Conservation (phyloP, 441 rosid genomes). For the Adansonia grandidieri region DNA sequence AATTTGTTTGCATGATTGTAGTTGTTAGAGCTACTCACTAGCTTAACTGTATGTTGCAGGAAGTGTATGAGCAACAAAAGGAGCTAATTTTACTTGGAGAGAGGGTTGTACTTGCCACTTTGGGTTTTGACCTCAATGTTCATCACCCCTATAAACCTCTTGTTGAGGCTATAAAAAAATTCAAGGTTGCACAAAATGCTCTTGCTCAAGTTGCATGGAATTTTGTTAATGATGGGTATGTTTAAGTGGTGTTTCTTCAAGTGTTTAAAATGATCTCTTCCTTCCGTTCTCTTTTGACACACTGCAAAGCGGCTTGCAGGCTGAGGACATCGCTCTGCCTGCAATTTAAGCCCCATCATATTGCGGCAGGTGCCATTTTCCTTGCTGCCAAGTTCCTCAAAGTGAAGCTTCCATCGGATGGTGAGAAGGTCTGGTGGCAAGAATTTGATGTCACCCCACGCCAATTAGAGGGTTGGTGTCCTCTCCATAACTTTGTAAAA, state of each 20-base stretch:
- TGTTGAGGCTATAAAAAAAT: conserved; percentile 92
- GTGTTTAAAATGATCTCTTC: conserved; percentile 35
- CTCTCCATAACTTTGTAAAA: conserved; percentile 33
- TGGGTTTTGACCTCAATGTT: conserved; percentile 67
- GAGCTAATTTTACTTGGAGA: too few species aligned
- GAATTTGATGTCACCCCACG: too few species aligned
- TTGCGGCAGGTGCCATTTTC: conserved; percentile 98
- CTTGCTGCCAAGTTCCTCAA: conserved; percentile 98
- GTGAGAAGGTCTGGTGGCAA: too few species aligned
- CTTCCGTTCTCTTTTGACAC: conserved; percentile 50
- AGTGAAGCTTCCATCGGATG: conserved; percentile 82
- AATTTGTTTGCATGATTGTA: neutral
- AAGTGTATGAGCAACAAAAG: conserved; percentile 22
- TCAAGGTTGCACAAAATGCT: conserved; percentile 89
- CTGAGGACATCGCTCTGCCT: conserved; percentile 98
- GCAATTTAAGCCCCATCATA: conserved; percentile 98
- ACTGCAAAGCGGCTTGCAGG: conserved; percentile 74
- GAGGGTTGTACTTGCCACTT: too few species aligned
- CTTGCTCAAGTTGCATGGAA: conserved; percentile 97
- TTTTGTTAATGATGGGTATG: conserved; percentile 97
- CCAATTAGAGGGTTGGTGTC: neutral
- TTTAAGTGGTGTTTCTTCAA: conserved; percentile 33
- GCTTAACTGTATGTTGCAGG: conserved; percentile 52
- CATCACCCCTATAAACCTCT: conserved; percentile 94
- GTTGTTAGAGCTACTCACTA: conserved; percentile 23